A percentile compares a stretch with the other conserved stretches of the same genome.
These are phyloP conservation scores for Colletotrichum spinosum DNA, from an alignment of 2,329 filamentous ascomycete genomes.

Conservation along the genomic window DNA sequence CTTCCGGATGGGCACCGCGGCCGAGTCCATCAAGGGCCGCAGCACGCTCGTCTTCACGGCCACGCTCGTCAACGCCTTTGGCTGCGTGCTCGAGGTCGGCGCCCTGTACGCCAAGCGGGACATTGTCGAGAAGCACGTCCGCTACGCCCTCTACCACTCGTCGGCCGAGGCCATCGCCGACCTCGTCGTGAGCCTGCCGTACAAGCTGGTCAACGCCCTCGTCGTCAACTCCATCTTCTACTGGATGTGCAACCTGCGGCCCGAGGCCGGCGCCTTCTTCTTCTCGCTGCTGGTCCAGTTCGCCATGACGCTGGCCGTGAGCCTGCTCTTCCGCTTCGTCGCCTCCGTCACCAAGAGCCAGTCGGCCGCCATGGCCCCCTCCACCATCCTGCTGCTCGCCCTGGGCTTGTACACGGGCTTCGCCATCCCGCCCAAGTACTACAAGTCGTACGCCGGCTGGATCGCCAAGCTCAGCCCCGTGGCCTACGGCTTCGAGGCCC, in stretches of 20 bases:
- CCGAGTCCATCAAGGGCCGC: constrained; percentile 66
- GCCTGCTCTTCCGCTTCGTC: constrained; percentile 74
- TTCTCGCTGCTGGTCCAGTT: constrained; percentile 74
- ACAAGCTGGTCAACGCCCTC: constrained; percentile 61
- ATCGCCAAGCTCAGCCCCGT: constrained; percentile 31
- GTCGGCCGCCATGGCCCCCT: constrained; percentile 26
- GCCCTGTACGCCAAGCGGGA: constrained; percentile 46
- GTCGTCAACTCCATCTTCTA: constrained; percentile 60
- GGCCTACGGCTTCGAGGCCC: constrained; percentile 31
- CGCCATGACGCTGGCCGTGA: constrained; percentile 69
- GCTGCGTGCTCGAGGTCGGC: constrained; percentile 51
- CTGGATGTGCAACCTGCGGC: constrained; percentile 47
- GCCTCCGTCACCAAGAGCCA: constrained; percentile 68
- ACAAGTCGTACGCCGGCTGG: constrained; percentile 23
- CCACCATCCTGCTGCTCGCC: constrained; percentile 22
- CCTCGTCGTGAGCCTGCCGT: constrained; percentile 55
- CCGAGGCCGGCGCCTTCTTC: constrained; percentile 60
- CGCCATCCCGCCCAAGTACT: constrained; percentile 30
- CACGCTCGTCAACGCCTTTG: constrained; percentile 56
- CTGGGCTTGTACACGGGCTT: constrained; percentile 31
- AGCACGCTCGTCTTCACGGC: constrained; percentile 48
- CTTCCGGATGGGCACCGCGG: constrained; percentile 68
- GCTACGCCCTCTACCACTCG: constrained; percentile 47
- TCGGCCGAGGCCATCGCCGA: constrained; percentile 51
- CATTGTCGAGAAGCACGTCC: constrained; percentile 47